Base-by-base conservation (phyloP, 1,139 yeast species). In the Magnusiomyces ingens region DNA sequence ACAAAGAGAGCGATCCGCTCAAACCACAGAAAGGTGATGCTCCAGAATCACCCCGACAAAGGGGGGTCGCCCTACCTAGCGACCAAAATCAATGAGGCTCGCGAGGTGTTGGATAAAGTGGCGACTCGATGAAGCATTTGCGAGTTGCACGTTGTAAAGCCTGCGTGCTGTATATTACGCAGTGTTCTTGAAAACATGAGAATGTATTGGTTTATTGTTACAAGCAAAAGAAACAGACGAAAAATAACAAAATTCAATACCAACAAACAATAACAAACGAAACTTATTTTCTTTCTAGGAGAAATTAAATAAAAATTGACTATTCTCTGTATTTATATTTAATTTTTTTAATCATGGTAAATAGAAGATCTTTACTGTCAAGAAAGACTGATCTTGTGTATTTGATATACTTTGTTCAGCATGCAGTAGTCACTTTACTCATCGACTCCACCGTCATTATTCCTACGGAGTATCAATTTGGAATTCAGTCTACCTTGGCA, bases 21-120 rank as follows among this genome's bases (percentile, higher is more conserved):
- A 53, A 71, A 80, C 57, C 89, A 86, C 66, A 71, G 93, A 53
- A 71, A 71, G 52, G 73, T 83, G 60, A 85, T 86, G 85, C 71
- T 84, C 52, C 62, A 73, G 52, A 87, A 80, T 62, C 95, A 86
- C 64, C 95, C 95, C 0, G 95, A 86, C 65, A 77, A 76, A 59
- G 83, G 85, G 4, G 95, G 95, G 0, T 82, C 89, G 59, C 77
- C 79, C 51, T 85, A 81, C 62, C 59, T 86, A 49, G 82, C 88
- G 2, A 81, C 82, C 74, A 84, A 86, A 65, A 81, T 87, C 56
- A 86, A 87, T 66, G 84, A 82, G 65, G 95, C 95, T 1, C 81
- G 80, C 59, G 88, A 82, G 47, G 67, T 84, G 1, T 68, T 85
- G 52, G 87, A 83, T 52, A 52, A 52, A 47, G 52, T 55, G 44